These are phyloP conservation scores for Solanum aculeatissimum DNA, from an alignment of 305 asterid genomes.

Conservation along the genomic window DNA sequence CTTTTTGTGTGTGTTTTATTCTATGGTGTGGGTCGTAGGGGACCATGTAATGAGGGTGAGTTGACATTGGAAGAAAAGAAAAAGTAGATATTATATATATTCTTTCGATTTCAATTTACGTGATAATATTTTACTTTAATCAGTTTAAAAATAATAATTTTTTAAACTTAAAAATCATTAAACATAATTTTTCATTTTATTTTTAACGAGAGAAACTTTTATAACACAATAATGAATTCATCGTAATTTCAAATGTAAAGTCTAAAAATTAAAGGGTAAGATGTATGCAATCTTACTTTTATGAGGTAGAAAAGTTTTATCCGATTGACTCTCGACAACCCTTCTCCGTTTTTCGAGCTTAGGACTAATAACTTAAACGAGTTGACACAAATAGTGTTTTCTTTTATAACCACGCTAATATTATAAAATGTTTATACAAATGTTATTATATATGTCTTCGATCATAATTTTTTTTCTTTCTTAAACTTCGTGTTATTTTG, in stretches of 20 bases:
- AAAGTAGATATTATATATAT: neutral
- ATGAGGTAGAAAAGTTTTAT: neutral
- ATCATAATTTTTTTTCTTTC: too few species aligned
- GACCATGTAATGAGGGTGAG: neutral
- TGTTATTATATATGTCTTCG: too few species aligned
- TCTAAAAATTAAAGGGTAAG: neutral
- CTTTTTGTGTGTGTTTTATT: neutral
- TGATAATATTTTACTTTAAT: neutral
- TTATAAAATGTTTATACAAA: too few species aligned
- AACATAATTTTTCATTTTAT: neutral
- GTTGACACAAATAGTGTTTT: neutral
- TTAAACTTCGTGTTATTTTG: too few species aligned
- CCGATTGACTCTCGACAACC: neutral
- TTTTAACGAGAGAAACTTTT: neutral
- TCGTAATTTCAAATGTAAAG: neutral
- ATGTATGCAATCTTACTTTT: neutral
- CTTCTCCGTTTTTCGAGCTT: neutral
- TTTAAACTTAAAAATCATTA: neutral
- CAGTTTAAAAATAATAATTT: neutral
- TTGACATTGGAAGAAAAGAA: neutral
- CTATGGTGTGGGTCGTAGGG: neutral
- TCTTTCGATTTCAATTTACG: neutral
- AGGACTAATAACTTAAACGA: too few species aligned
- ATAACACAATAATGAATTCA: neutral
- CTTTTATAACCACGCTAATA: too few species aligned